Conservation (phyloP, 306 rosid species). For the Dicorynia guianensis region DNA sequence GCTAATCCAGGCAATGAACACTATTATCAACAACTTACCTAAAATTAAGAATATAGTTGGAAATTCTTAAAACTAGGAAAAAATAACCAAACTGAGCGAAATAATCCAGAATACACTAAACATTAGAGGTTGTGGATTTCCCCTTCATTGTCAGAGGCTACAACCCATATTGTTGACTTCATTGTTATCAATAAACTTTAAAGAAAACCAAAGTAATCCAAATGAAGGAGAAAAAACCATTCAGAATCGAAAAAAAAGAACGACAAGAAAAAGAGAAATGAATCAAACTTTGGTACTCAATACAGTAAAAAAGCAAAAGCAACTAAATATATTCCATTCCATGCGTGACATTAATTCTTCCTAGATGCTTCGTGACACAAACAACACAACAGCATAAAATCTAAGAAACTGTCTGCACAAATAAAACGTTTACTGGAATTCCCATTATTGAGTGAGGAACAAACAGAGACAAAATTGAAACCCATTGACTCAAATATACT, state of each 20-base stretch:
- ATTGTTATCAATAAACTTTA: neutral
- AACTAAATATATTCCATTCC: constrained; percentile 47
- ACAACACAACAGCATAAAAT: constrained; percentile 18
- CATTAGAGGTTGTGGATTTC: constrained; percentile 7
- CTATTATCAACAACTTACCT: constrained; percentile 18
- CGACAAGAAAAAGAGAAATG: constrained; percentile 43
- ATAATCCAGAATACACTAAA: constrained; percentile 27
- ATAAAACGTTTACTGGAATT: constrained; percentile 21
- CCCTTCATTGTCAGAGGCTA: constrained; percentile 30
- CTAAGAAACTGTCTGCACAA: neutral
- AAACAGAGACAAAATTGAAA: neutral
- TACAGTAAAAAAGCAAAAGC: constrained; percentile 38
- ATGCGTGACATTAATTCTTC: constrained; percentile 48
- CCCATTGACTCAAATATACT: neutral
- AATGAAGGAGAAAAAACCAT: neutral
- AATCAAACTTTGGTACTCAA: constrained; percentile 49
- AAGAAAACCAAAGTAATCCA: constrained; percentile 6
- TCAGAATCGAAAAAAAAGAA: constrained; percentile 37
- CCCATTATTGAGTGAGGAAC: constrained; percentile 36
- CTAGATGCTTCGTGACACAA: constrained; percentile 32
- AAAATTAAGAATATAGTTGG: neutral
- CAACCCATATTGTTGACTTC: constrained; percentile 35
- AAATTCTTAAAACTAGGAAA: constrained; percentile 26
- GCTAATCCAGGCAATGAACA: constrained; percentile 59
- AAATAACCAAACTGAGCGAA: constrained; percentile 18